Conservation (phyloP, 2,329 filamentous ascomycete species). For the Pseudopithomyces chartarum region DNA sequence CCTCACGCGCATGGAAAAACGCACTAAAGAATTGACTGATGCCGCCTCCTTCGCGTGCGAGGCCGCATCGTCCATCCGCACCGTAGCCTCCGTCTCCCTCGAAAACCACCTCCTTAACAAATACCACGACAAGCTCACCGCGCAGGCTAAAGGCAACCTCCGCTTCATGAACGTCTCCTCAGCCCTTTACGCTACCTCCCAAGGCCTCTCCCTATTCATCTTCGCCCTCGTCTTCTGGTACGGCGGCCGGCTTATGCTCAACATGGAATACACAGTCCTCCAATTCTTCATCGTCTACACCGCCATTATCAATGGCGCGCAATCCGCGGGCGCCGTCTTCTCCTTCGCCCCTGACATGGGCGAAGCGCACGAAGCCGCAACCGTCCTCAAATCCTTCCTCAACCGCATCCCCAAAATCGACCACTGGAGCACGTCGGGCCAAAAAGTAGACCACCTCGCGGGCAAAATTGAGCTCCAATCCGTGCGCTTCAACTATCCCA, state of each 20-base stretch:
- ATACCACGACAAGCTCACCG: slow-evolving; percentile 72
- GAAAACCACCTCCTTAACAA: slow-evolving; percentile 78
- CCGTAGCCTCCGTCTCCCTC: slow-evolving; percentile 88
- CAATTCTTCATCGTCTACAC: slow-evolving; percentile 94
- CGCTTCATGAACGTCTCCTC: slow-evolving; percentile 78
- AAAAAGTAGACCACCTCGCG: slow-evolving; percentile 57
- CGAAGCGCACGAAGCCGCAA: slow-evolving; percentile 85
- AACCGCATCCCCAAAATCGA: slow-evolving; percentile 78
- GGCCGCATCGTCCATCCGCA: slow-evolving; percentile 90
- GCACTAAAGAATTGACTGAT: slow-evolving; percentile 76
- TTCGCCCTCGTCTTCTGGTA: slow-evolving; percentile 47
- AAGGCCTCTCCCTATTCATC: slow-evolving; percentile 67
- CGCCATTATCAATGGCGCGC: slow-evolving; percentile 85
- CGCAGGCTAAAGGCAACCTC: slow-evolving; percentile 72
- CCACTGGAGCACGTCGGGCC: slow-evolving; percentile 44
- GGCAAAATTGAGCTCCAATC: slow-evolving; percentile 87
- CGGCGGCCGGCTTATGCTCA: slow-evolving; percentile 37
- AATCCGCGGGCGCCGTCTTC: slow-evolving; percentile 91
- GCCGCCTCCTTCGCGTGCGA: slow-evolving; percentile 93
- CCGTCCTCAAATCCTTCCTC: slow-evolving; percentile 80
- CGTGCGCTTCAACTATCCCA: slow-evolving; percentile 94
- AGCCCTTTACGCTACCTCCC: slow-evolving; percentile 79
- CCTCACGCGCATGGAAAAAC: slow-evolving; percentile 77
- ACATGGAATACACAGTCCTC: slow-evolving; percentile 67
- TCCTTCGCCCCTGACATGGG: slow-evolving; percentile 96